Evolutionary conservation across 108 stramenopile species (phyloP).

Genomic region (Pinguiococcus pyrenoidosus): DNA sequence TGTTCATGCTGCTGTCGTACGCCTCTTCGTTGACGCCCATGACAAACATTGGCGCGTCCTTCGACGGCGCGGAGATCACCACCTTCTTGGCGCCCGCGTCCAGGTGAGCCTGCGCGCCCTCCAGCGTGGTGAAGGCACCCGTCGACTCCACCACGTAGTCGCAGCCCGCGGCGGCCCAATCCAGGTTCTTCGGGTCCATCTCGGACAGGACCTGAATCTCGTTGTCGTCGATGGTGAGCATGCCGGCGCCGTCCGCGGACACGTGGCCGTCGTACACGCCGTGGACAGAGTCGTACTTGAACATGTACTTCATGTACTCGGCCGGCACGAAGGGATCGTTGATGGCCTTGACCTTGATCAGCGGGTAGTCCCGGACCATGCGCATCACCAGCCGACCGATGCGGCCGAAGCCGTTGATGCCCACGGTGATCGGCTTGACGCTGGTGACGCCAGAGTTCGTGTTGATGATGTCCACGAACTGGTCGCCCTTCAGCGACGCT

Average conservation of each 20-base stretch:
- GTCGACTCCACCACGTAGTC: conserved; percentile 94
- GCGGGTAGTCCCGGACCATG: conserved; percentile 69
- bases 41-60: conserved; percentile 95
- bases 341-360: conserved; percentile 82
- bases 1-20: conserved; percentile 73
- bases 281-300: conserved; percentile 86
- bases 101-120: conserved; percentile 65
- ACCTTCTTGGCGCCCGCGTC: conserved; percentile 90
- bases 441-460: conserved; percentile 23
- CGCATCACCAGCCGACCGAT: conserved; percentile 94
- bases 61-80: conserved; percentile 87
- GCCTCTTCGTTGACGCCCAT: conserved; percentile 86
- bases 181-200: conserved; percentile 82
- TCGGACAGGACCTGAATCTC: conserved; percentile 72
- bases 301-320: conserved; percentile 68
- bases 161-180: conserved; percentile 76
- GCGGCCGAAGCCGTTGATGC: conserved; percentile 97
- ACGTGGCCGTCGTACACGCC: conserved; percentile 57
- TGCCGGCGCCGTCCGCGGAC: conserved; percentile 40
- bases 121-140: conserved; percentile 77
- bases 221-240: conserved; percentile 41
- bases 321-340: conserved; percentile 55
- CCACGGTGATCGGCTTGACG: conserved; percentile 59
- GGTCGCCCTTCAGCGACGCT: conserved; percentile 52
- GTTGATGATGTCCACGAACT: conserved; percentile 86